Evolutionary conservation across 75 land plant genomes (phyloP).

Genomic region (Sequoia sempervirens): DNA sequence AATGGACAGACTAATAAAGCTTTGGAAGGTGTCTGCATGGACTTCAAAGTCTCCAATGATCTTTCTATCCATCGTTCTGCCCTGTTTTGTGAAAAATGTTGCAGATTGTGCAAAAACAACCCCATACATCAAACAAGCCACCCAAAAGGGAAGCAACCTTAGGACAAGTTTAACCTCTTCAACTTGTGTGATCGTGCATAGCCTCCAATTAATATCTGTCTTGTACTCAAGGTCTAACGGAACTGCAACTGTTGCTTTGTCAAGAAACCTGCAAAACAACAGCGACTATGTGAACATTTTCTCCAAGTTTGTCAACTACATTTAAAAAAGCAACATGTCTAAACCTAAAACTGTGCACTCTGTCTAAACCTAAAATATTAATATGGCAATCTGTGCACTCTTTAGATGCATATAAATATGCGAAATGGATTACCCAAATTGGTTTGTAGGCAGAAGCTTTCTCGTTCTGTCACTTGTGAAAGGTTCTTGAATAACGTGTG

Average conservation of each 20-base stretch:
- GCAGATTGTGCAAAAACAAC: slow-evolving; percentile 31
- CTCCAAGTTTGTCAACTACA: background rate
- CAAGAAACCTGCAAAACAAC: slow-evolving; percentile 26
- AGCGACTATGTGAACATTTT: background rate
- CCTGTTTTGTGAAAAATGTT: slow-evolving; percentile 44
- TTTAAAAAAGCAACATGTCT: background rate
- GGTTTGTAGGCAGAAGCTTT: slow-evolving; percentile 24
- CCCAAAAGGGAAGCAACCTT: slow-evolving; percentile 49
- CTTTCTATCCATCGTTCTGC: slow-evolving; percentile 28
- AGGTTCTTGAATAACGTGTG: slow-evolving; percentile 12
- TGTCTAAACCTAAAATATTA: too few relatives aligned
- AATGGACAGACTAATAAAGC: slow-evolving; percentile 21
- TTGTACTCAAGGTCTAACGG: background rate
- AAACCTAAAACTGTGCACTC: background rate
- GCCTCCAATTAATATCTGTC: slow-evolving; percentile 10
- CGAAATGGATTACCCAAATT: slow-evolving; percentile 16
- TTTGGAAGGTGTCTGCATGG: slow-evolving; percentile 47
- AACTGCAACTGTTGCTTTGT: slow-evolving; percentile 35
- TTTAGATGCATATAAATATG: background rate
- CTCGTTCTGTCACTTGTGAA: slow-evolving; percentile 3
- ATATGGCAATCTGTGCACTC: background rate
- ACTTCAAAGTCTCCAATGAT: slow-evolving; percentile 26
- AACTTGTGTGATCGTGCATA: slow-evolving; percentile 30
- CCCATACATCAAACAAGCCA: slow-evolving; percentile 30
- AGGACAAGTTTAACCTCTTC: slow-evolving; percentile 49